These are phyloP conservation scores for Ustilago loliicola DNA, from an alignment of 1,284 basidiomycete species.

Conservation along the genomic window DNA sequence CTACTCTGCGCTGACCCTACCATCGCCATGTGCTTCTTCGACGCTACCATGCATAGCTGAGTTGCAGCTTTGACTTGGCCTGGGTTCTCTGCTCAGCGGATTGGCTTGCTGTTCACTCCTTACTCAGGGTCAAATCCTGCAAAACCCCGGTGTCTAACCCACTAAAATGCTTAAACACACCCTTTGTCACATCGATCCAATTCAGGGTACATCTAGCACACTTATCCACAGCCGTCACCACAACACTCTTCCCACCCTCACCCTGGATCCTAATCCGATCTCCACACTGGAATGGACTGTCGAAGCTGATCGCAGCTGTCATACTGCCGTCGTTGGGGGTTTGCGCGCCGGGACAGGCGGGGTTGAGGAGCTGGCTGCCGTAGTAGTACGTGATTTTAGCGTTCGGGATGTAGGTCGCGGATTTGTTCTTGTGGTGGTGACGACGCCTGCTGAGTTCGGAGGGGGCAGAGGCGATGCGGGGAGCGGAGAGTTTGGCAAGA, in stretches of 20 bases:
- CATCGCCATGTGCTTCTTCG: too few species aligned
- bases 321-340: conserved; percentile 31
- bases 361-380: conserved; percentile 34
- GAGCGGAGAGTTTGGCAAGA: background rate
- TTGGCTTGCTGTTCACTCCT: too few species aligned
- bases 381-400: conserved; percentile 45
- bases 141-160: conserved; percentile 27
- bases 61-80: too few species aligned
- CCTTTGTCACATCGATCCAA: conserved; percentile 54
- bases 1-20: too few species aligned
- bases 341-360: conserved; percentile 22
- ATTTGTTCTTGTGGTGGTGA: conserved; percentile 20
- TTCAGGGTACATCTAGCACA: conserved; percentile 32
- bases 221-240: conserved; percentile 37
- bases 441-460: conserved; percentile 9
- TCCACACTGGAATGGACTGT: conserved; percentile 38
- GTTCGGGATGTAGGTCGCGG: conserved; percentile 1
- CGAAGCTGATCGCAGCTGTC: conserved; percentile 41
- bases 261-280: conserved; percentile 29
- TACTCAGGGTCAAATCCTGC: conserved; percentile 25
- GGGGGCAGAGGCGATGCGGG: conserved; percentile 3
- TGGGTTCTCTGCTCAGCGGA: too few species aligned
- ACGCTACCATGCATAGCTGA: too few species aligned
- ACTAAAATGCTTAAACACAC: conserved; percentile 32
- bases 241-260: conserved; percentile 1